phyloP scores from a whole-genome alignment of 768 basidiomycete genomes.

The Agrocybe praecox region DNA sequence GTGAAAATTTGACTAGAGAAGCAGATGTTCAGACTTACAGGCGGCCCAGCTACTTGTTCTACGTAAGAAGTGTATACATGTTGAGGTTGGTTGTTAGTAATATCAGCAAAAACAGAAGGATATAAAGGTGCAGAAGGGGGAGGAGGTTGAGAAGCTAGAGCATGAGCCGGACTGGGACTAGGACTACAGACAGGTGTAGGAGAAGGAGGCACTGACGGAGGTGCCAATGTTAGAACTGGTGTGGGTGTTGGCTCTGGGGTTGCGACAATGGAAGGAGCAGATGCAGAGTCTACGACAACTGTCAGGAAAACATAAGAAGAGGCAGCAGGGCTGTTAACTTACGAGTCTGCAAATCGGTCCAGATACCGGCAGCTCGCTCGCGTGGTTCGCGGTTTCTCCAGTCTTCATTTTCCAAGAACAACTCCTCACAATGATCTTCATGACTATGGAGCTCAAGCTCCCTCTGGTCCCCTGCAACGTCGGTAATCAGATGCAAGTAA shows the following conservation, averaged over 20 bases:
- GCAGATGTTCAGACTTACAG: slow-evolving; percentile 14
- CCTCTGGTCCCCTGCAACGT: slow-evolving; percentile 54
- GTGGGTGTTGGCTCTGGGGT: not conserved
- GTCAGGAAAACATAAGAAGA: slow-evolving; percentile 30
- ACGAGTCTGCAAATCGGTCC: slow-evolving; percentile 39
- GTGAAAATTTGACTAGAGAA: not conserved
- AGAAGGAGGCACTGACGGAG: not conserved
- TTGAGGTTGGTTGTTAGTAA: not conserved
- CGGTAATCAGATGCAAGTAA: slow-evolving; percentile 47
- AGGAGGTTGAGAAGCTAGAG: not conserved
- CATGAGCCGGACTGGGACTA: not conserved
- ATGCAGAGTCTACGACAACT: slow-evolving; percentile 33
- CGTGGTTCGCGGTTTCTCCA: slow-evolving; percentile 57
- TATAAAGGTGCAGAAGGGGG: not conserved
- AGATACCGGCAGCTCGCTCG: slow-evolving; percentile 52
- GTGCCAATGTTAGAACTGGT: slow-evolving; percentile 1
- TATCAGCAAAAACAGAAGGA: not conserved
- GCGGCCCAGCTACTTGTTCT: slow-evolving; percentile 11
- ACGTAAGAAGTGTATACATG: slow-evolving; percentile 1
- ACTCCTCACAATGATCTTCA: slow-evolving; percentile 58
- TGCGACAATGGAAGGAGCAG: not conserved
- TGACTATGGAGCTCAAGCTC: slow-evolving; percentile 64
- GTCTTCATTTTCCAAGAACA: too few species aligned
- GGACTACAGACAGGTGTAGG: not conserved
- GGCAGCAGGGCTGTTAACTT: slow-evolving; percentile 37